A percentile compares a stretch with the other conserved stretches of the same genome.
Evolutionary conservation across 441 rosid genomes (phyloP).

Genomic region (Adansonia rubrostipa): DNA sequence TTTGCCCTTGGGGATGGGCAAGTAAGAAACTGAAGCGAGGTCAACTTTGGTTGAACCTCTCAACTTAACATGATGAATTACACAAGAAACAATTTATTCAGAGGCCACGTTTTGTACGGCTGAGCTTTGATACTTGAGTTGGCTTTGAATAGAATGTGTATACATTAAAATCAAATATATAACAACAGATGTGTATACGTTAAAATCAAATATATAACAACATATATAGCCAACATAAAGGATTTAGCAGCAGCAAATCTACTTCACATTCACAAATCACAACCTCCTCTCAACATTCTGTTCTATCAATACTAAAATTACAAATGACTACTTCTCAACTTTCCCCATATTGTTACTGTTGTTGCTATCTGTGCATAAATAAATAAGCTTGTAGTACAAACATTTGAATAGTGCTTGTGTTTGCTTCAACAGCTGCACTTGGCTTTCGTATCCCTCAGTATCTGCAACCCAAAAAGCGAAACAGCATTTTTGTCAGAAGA

Average conservation of each 20-base stretch:
- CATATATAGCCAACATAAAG: too few relatives aligned
- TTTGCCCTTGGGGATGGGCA: too few relatives aligned
- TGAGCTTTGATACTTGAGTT: background rate
- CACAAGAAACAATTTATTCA: background rate
- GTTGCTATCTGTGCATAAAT: slow-evolving; percentile 34
- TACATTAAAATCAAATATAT: background rate
- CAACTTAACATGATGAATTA: background rate
- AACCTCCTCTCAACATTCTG: background rate
- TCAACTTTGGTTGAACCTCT: slow-evolving; percentile 6
- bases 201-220: background rate
- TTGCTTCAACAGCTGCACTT: slow-evolving; percentile 54
- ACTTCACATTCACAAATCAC: background rate
- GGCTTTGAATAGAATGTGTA: background rate
- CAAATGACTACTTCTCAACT: background rate
- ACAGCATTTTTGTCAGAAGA: slow-evolving; percentile 25
- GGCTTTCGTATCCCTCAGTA: slow-evolving; percentile 47
- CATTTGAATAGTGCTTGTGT: slow-evolving; percentile 29
- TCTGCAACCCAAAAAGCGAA: slow-evolving; percentile 39
- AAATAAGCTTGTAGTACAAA: slow-evolving; percentile 26
- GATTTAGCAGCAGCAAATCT: background rate
- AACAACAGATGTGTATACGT: background rate
- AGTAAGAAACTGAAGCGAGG: background rate
- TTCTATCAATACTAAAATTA: background rate
- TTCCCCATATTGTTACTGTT: background rate
- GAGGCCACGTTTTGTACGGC: background rate